phyloP scores from a whole-genome alignment of 164 flowering plant genomes.

The Magnolia sinica region DNA sequence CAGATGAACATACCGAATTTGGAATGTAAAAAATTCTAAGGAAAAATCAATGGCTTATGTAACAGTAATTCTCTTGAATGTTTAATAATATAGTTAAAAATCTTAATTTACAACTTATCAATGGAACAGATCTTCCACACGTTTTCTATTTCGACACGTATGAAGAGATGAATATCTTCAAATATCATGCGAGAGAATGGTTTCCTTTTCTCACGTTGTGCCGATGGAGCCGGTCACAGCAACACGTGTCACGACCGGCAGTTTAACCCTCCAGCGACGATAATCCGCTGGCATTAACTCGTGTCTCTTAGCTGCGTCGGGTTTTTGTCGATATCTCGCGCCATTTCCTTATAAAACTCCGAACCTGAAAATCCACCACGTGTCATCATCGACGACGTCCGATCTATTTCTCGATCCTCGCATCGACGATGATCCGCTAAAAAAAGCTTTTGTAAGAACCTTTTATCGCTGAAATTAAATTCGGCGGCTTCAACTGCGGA shows the following conservation, averaged over 20 bases:
- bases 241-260: background rate
- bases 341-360: background rate
- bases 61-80: no score
- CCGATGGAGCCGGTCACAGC: background rate
- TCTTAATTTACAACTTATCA: no score
- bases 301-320: conserved; percentile 5
- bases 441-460: conserved; percentile 2
- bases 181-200: background rate
- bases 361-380: background rate
- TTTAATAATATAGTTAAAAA: no score
- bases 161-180: background rate
- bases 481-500: conserved; percentile 19
- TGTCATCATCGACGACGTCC: background rate
- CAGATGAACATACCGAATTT: no score
- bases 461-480: conserved; percentile 6
- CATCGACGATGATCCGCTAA: conserved; percentile 7
- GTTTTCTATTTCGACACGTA: no score
- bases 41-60: no score
- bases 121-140: no score
- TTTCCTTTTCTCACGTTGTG: no score
- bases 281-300: conserved; percentile 4
- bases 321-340: background rate
- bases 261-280: background rate
- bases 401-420: background rate
- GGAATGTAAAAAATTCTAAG: no score